Percentiles rank a stretch among this genome's conserved stretches.
phyloP scores from a whole-genome alignment of 2,329 filamentous ascomycete species.

The Alternaria gaisen region DNA sequence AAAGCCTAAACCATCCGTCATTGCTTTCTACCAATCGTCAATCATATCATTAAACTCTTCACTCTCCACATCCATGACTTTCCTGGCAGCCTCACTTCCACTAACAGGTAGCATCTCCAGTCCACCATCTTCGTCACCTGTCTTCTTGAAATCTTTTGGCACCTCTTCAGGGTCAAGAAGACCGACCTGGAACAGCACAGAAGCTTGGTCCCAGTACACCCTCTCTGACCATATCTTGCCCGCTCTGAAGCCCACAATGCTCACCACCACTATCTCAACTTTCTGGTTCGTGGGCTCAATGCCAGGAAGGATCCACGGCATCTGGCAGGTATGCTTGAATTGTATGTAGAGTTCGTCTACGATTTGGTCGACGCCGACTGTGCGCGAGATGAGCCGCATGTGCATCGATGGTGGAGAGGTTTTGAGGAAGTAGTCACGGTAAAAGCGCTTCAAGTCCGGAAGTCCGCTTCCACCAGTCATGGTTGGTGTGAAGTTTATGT shows the following conservation, averaged over 20 bases:
- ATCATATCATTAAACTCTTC: conserved; percentile 58
- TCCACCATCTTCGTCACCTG: conserved; percentile 52
- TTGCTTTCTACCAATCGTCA: conserved; percentile 51
- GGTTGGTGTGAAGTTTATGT: conserved; percentile 56
- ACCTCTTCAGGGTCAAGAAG: conserved; percentile 65
- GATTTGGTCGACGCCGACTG: conserved; percentile 65
- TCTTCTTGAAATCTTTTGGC: conserved; percentile 47
- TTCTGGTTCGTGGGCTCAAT: conserved; percentile 64
- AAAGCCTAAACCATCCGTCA: neutral
- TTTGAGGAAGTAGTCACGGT: conserved; percentile 65
- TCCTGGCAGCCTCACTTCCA: conserved; percentile 57
- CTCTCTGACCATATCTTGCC: conserved; percentile 66
- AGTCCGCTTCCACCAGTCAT: conserved; percentile 57
- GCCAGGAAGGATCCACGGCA: conserved; percentile 68
- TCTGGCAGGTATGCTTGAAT: conserved; percentile 65
- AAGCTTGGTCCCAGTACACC: conserved; percentile 70
- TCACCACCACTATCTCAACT: conserved; percentile 66
- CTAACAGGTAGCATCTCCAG: conserved; percentile 58
- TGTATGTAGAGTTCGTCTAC: conserved; percentile 68
- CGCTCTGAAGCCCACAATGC: conserved; percentile 63
- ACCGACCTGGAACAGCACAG: conserved; percentile 66
- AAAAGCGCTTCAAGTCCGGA: conserved; percentile 61
- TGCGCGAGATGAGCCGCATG: conserved; percentile 65
- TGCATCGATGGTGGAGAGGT: conserved; percentile 57
- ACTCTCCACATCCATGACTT: conserved; percentile 56